phyloP scores from a whole-genome alignment of 495 filamentous ascomycete genomes.

The Penicillium diatomitis region DNA sequence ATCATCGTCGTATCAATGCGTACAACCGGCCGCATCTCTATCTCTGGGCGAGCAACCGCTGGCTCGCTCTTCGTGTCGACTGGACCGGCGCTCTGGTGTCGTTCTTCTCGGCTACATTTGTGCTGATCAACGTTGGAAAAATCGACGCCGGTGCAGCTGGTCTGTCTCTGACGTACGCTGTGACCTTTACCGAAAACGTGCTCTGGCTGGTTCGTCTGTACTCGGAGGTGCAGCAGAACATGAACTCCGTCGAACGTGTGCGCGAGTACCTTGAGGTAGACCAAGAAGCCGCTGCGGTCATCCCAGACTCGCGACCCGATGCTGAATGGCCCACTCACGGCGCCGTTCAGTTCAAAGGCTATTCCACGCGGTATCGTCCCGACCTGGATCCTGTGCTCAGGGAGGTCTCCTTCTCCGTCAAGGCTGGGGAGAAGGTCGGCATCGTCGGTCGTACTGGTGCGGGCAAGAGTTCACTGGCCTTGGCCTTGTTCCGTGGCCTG shows the following conservation, averaged over 20 bases:
- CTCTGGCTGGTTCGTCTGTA: slow-evolving; percentile 97
- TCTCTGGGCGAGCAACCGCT: slow-evolving; percentile 94
- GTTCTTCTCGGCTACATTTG: slow-evolving; percentile 90
- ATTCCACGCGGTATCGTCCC: slow-evolving; percentile 78
- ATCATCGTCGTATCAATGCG: slow-evolving; percentile 77
- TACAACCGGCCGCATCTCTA: slow-evolving; percentile 93
- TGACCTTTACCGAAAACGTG: slow-evolving; percentile 95
- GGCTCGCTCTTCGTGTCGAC: slow-evolving; percentile 91
- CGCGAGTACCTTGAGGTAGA: slow-evolving; percentile 96
- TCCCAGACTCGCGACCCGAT: slow-evolving; percentile 68
- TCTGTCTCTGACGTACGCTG: slow-evolving; percentile 93
- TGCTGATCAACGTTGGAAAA: slow-evolving; percentile 71
- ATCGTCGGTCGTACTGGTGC: slow-evolving; percentile 96
- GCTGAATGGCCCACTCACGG: slow-evolving; percentile 80
- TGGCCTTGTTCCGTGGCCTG: slow-evolving; percentile 94
- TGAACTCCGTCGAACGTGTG: slow-evolving; percentile 99
- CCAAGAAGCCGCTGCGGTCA: slow-evolving; percentile 75
- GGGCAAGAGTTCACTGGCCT: slow-evolving; percentile 90
- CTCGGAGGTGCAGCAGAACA: slow-evolving; percentile 92
- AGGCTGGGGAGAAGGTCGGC: slow-evolving; percentile 84
- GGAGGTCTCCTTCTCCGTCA: slow-evolving; percentile 76
- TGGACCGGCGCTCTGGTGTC: slow-evolving; percentile 82
- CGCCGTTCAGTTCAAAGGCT: slow-evolving; percentile 75
- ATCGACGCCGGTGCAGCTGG: slow-evolving; percentile 93
- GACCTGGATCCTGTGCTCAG: slow-evolving; percentile 83